A percentile compares a stretch with the other conserved stretches of the same genome.
Evolutionary conservation across 116 monocot species (phyloP).

Genomic region (Phalaenopsis hybrid): DNA sequence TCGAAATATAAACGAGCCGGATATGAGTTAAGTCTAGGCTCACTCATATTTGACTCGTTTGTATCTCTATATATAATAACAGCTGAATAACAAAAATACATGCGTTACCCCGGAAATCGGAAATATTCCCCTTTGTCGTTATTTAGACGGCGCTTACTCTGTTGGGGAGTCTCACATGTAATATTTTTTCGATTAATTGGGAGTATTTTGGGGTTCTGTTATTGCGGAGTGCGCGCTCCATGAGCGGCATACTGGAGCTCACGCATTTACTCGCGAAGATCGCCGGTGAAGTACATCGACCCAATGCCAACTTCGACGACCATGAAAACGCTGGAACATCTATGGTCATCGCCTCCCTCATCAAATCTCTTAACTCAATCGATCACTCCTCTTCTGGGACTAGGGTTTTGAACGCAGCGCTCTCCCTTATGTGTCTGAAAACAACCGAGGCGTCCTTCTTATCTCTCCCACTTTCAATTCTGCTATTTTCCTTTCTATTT

Average conservation of each 20-base stretch:
- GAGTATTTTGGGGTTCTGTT: not conserved
- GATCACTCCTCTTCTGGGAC: slow-evolving; percentile 11
- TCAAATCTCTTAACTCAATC: slow-evolving; percentile 36
- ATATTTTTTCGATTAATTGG: no score
- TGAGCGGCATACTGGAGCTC: slow-evolving; percentile 29
- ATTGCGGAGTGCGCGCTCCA: not conserved
- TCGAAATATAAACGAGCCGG: no score
- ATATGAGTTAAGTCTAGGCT: no score
- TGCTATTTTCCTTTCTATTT: not conserved
- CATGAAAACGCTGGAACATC: not conserved
- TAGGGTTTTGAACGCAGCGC: slow-evolving; percentile 67
- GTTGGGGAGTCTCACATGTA: no score
- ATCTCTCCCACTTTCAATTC: not conserved
- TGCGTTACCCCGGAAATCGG: no score
- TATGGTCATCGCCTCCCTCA: slow-evolving; percentile 34
- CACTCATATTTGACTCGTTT: no score
- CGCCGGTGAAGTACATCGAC: slow-evolving; percentile 31
- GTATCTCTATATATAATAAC: no score
- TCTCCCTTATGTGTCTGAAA: slow-evolving; percentile 74
- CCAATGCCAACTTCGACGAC: slow-evolving; percentile 8
- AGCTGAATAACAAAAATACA: no score
- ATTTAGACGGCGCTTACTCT: no score
- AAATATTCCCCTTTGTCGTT: no score
- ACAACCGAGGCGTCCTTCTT: slow-evolving; percentile 26
- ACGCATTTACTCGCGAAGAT: slow-evolving; percentile 41